Evolutionary conservation across 139 green algal species (phyloP), one percentile per base, ranked within the genome.

Genomic region (Mesostigma viride): DNA sequence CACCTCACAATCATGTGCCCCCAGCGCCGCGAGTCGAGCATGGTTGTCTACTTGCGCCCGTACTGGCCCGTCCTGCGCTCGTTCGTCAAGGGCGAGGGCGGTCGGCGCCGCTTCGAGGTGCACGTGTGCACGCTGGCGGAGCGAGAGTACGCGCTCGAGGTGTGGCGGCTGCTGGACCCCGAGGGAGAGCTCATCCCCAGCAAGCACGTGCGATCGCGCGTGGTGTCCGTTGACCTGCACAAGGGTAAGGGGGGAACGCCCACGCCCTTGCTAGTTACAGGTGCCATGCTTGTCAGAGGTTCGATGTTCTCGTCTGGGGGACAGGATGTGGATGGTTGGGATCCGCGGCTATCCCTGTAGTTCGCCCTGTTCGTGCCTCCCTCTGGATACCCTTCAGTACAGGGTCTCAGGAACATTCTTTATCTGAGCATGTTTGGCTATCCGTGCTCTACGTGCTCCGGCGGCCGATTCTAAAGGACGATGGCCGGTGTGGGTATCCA

Each of bases 71-170:
- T 73, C n/a, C 35, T 76, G 56, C 31, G 66, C 3, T 32, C 30
- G 17, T 76, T 75, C 35, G 31, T 76, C 22, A 8, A 40, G n/a
- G 30, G n/a, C 24, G 62, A 69, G 64, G 69, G 58, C 17, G 14
- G 64, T 27, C 48, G 56, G 3, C 75, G 68, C 35, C 60, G 73
- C n/a, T 78, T 68, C 34, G 63, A 81, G 35, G 35, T 45, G 2
- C 78, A 65, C 35, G 75, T 81, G 61, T 81, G 75, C 66, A 81
- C 75, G 14, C 71, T 75, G 57, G 24, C 70, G 30, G 69, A 81
- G 17, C 71, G 65, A 27, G 24, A 71, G 64, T 81, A 81, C 51
- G 75, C 75, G 31, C 40, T 61, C 26, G 75, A 81, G 36, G 72
- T 81, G 69, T 81, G 75, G 70, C 35, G 75, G 28, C 31, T 81